Percentiles rank a stretch among this genome's conserved stretches.
phyloP scores from a whole-genome alignment of 768 basidiomycete genomes.

The Grammothele lineata region DNA sequence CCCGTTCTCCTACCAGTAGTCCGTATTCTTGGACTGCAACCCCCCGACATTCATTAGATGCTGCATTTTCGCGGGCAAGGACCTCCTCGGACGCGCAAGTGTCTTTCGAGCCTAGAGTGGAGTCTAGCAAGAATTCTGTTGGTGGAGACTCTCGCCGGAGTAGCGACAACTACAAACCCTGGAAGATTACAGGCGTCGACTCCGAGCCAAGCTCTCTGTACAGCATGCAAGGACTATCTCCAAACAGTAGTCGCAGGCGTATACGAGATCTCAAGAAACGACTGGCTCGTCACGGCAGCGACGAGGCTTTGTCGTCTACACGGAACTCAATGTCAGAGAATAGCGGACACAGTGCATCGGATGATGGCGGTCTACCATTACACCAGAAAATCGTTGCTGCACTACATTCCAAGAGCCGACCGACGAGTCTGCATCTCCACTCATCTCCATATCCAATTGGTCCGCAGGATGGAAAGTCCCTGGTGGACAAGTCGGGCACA shows the following conservation, averaged over 20 bases:
- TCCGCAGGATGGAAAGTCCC: background rate
- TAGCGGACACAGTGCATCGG: conserved; percentile 24
- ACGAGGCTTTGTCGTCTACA: conserved; percentile 44
- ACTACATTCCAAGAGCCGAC: conserved; percentile 5
- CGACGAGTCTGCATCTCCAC: conserved; percentile 12
- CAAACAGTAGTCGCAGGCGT: conserved; percentile 40
- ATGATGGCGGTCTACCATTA: conserved; percentile 14
- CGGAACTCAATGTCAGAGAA: conserved; percentile 43
- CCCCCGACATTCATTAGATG: conserved; percentile 36
- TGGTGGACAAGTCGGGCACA: no score
- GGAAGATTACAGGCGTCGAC: conserved; percentile 18
- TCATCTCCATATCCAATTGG: background rate
- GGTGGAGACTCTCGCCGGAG: conserved; percentile 43
- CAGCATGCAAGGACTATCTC: conserved; percentile 40
- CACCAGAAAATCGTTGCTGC: conserved; percentile 14
- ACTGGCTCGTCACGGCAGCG: conserved; percentile 36
- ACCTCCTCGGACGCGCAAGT: conserved; percentile 44
- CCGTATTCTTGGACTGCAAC: conserved; percentile 30
- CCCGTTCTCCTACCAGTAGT: conserved; percentile 20
- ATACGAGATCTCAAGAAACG: conserved; percentile 35
- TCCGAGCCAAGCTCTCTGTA: conserved; percentile 28
- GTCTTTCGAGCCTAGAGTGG: conserved; percentile 55
- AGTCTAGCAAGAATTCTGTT: conserved; percentile 43
- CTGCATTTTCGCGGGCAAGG: conserved; percentile 33
- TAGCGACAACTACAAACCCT: conserved; percentile 30